Conservation (phyloP, 106 monocot species). For the Dendrobium huoshanense region DNA sequence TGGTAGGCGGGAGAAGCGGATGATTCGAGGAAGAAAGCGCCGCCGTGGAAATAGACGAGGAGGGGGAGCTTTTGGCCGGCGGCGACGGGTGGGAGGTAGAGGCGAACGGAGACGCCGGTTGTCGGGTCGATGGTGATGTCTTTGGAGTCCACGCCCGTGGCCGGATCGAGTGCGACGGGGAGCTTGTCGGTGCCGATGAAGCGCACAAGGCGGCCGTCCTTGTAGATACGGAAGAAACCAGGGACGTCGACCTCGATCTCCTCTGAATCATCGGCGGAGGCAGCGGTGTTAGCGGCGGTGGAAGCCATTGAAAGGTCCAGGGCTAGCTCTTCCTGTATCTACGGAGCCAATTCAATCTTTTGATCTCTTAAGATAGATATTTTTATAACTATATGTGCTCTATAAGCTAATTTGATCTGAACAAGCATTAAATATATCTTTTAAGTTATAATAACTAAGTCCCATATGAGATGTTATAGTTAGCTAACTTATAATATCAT, state of each 20-base stretch:
- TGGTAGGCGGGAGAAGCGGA: constrained; percentile 11
- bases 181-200: constrained; percentile 1
- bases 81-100: constrained; percentile 26
- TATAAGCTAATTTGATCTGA: too few species aligned
- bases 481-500: too few species aligned
- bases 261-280: not conserved
- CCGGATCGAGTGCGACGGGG: constrained; percentile 21
- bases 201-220: constrained; percentile 30
- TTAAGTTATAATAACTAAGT: too few species aligned
- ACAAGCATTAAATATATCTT: too few species aligned
- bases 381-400: too few species aligned
- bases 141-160: constrained; percentile 37
- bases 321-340: too few species aligned
- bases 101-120: constrained; percentile 33
- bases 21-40: constrained; percentile 11
- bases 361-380: too few species aligned
- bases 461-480: too few species aligned
- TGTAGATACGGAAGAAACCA: constrained; percentile 25
- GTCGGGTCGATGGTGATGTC: constrained; percentile 30
- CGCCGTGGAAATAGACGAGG: constrained; percentile 17
- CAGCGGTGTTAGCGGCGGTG: not conserved
- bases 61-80: constrained; percentile 1
- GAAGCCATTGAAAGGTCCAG: not conserved
- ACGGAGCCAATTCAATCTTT: too few species aligned
- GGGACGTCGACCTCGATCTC: constrained; percentile 15